These are phyloP conservation scores for Chlamydomonas sp. DNA, from an alignment of 139 green algal species.

Conservation along the genomic window DNA sequence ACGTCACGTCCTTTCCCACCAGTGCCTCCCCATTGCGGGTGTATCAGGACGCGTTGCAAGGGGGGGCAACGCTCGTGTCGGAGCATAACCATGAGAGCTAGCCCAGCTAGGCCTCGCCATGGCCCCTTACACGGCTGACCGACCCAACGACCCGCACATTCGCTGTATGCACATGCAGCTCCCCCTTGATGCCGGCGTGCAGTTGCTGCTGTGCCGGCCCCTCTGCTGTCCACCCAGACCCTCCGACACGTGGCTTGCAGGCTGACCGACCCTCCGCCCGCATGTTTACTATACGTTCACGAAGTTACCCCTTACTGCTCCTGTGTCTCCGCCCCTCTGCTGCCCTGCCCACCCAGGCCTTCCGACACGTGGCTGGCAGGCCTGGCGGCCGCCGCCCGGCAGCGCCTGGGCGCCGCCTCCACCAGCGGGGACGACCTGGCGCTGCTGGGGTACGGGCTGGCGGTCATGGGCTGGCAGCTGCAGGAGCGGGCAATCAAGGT, in stretches of 20 bases:
- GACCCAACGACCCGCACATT: too few relatives aligned
- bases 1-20: too few relatives aligned
- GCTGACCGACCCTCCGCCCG: background rate
- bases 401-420: slow-evolving; percentile 25
- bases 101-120: too few relatives aligned
- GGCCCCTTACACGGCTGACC: too few relatives aligned
- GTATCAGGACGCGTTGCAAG: too few relatives aligned
- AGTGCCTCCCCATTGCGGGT: too few relatives aligned
- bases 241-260: too few relatives aligned
- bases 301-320: background rate
- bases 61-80: too few relatives aligned
- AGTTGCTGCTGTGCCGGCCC: too few relatives aligned
- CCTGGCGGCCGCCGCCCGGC: slow-evolving; percentile 13
- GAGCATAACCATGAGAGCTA: too few relatives aligned
- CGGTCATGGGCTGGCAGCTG: slow-evolving; percentile 47
- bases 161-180: too few relatives aligned
- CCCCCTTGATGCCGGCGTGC: background rate
- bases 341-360: slow-evolving; percentile 12
- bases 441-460: slow-evolving; percentile 50
- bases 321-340: background rate
- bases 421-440: slow-evolving; percentile 45
- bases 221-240: too few relatives aligned
- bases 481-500: slow-evolving; percentile 16
- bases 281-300: background rate
- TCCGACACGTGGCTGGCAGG: slow-evolving; percentile 33